Conservation (phyloP, 805 yeast species). For the Kluyveromyces aestuarii region DNA sequence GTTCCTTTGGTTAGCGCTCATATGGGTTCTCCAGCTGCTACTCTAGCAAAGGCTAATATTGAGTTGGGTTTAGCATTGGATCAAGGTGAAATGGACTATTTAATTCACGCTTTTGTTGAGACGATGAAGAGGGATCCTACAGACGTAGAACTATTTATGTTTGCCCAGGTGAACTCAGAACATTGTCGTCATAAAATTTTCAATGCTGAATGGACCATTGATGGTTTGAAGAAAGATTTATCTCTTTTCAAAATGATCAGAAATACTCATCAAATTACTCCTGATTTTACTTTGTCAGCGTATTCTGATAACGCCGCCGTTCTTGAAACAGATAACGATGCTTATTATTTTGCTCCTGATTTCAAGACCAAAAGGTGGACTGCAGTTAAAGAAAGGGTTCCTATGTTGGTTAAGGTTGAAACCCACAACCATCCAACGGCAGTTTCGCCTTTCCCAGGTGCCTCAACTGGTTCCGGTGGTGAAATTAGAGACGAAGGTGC, state of each 20-base stretch:
- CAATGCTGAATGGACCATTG: constrained; percentile 97
- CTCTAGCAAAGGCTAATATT: constrained; percentile 67
- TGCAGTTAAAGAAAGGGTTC: constrained; percentile 67
- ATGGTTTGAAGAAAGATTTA: constrained; percentile 61
- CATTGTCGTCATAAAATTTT: constrained; percentile 99
- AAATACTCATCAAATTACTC: constrained; percentile 76
- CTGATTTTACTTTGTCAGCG: constrained; percentile 82
- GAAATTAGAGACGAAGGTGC: constrained; percentile 99
- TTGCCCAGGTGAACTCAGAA: constrained; percentile 98
- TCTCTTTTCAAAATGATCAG: constrained; percentile 91
- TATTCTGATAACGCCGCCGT: constrained; percentile 98
- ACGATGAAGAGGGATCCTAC: constrained; percentile 83
- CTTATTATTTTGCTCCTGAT: constrained; percentile 73
- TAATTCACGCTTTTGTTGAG: constrained; percentile 71
- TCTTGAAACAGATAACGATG: constrained; percentile 46
- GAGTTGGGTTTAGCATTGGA: constrained; percentile 91
- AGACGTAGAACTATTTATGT: constrained; percentile 96
- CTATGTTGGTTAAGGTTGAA: constrained; percentile 90
- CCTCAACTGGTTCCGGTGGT: constrained; percentile 99
- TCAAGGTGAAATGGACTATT: constrained; percentile 83
- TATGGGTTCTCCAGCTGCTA: constrained; percentile 33
- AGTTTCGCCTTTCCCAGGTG: constrained; percentile 98
- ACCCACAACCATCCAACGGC: constrained; percentile 99
- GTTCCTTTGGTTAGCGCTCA: constrained; percentile 50
- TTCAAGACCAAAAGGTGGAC: constrained; percentile 62